Evolutionary conservation across 1,284 basidiomycete species (phyloP), one percentile per base, ranked within the genome.

Genomic region (Leccinum pachyderme): DNA sequence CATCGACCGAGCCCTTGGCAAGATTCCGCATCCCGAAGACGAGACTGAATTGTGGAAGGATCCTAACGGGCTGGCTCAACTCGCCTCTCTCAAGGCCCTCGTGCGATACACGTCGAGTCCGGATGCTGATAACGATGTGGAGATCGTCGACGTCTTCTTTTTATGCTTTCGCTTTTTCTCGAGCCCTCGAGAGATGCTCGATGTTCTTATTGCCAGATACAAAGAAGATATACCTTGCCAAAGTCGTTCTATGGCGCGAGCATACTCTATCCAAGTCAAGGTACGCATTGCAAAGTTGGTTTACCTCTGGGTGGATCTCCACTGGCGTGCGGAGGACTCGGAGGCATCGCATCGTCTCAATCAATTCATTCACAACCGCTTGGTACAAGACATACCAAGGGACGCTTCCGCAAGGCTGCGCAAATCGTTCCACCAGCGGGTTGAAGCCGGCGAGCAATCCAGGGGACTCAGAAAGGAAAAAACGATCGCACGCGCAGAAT

Each of bases 141-240:
- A 75, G 4, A 70, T 80, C 15, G 54, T 68, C 22, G 73, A 79
- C 29, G 72, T 83, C 1, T 91, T 95, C 72, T 89, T 92, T 73
- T 74, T 87, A 35, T 86, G 82, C 53, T 94, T 93, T 73, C 81
- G 90, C 18, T 78, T 86, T 59, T 92, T 91, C 72, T 80, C 84
- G 4, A 79, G 78, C 2, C 82, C 91, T 0, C 47, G 57, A 4
- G 77, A 80, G 27, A 75, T 91, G 9, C 74, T 87, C 18, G 70
- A 78, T 0, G 75, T 79, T 7, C 72, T 94, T 3, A 66, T 82
- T 25, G 69, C 72, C 5, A 82, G 91, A 28, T 95, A 82, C 70
- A 72, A 82, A 55, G 75, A 85, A 53, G 52, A 53, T 4, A 61
- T 70, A 8, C 66, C 72, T 0, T 51, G 50, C 8, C 57, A 56